Percentiles rank a stretch among this genome's conserved stretches.
These are phyloP conservation scores for Paratrypanosoma confusum DNA, from an alignment of 208 protist genomes.

Conservation along the genomic window DNA sequence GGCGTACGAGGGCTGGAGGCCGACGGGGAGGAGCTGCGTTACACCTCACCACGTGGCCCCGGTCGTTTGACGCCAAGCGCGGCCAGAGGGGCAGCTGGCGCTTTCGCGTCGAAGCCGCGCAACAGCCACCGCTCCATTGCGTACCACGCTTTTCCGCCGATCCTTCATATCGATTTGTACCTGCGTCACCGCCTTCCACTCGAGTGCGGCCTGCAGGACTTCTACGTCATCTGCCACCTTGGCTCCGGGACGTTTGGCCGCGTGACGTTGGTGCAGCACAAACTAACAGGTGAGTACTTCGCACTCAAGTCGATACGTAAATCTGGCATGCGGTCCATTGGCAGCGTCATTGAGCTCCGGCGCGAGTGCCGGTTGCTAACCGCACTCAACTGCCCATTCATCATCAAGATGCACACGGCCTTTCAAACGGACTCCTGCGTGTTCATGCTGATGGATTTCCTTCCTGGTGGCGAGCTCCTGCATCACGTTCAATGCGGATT, in stretches of 20 bases:
- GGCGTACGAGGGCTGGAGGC: too few species aligned
- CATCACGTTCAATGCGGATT: slow-evolving; percentile 64
- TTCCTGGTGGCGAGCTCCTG: slow-evolving; percentile 91
- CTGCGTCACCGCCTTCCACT: slow-evolving; percentile 29
- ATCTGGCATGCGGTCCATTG: slow-evolving; percentile 28
- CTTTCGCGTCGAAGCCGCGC: too few species aligned
- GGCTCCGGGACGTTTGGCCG: slow-evolving; percentile 65
- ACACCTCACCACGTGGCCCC: too few species aligned
- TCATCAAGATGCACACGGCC: slow-evolving; percentile 65
- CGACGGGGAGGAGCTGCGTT: too few species aligned
- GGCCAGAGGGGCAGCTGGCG: too few species aligned
- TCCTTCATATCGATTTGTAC: slow-evolving; percentile 22
- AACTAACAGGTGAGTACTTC: slow-evolving; percentile 32
- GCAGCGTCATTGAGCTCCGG: slow-evolving; percentile 54
- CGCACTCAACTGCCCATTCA: slow-evolving; percentile 67
- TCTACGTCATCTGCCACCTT: slow-evolving; percentile 47
- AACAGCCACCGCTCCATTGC: too few species aligned
- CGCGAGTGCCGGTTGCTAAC: slow-evolving; percentile 62
- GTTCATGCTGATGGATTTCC: slow-evolving; percentile 88
- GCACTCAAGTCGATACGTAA: slow-evolving; percentile 74
- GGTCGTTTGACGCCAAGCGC: too few species aligned
- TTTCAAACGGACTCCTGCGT: slow-evolving; percentile 80
- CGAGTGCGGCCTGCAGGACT: slow-evolving; percentile 26
- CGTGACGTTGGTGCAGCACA: slow-evolving; percentile 60
- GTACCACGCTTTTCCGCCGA: too few species aligned